phyloP scores from a whole-genome alignment of 441 rosid species.

The Raphanus hybrid region DNA sequence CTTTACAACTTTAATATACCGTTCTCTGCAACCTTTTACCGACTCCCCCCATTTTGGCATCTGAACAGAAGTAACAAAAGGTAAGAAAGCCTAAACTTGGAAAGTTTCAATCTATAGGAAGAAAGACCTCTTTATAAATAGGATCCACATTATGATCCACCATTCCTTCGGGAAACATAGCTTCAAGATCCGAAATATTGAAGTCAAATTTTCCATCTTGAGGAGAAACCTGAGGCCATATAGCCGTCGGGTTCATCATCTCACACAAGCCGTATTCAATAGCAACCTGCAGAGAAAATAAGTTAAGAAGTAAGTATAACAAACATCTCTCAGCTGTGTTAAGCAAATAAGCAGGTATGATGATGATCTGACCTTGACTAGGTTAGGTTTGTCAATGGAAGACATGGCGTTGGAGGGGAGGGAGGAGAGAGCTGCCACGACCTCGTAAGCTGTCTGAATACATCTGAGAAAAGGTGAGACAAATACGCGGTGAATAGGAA shows the following conservation, averaged over 20 bases:
- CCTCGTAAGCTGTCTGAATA: conserved; percentile 78
- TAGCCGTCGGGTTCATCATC: conserved; percentile 65
- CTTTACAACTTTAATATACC: conserved; percentile 64
- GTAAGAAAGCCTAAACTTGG: too few species aligned
- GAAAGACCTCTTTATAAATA: conserved; percentile 64
- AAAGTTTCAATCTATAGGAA: not conserved
- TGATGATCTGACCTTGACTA: conserved; percentile 55
- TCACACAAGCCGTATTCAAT: conserved; percentile 88
- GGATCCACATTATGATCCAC: conserved; percentile 60
- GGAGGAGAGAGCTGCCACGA: conserved; percentile 65
- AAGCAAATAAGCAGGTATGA: not conserved
- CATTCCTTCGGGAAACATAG: conserved; percentile 73
- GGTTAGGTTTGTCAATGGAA: conserved; percentile 57
- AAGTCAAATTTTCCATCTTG: conserved; percentile 74
- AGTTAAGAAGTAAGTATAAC: not conserved
- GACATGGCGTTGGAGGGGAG: conserved; percentile 43
- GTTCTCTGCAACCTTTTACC: conserved; percentile 51
- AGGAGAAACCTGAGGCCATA: conserved; percentile 58
- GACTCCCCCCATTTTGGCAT: conserved; percentile 86
- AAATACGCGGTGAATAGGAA: conserved; percentile 78
- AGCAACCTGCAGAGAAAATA: conserved; percentile 52
- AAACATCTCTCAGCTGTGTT: not conserved
- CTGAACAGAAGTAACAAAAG: conserved; percentile 45
- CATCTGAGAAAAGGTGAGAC: conserved; percentile 95
- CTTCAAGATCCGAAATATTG: conserved; percentile 60